These are phyloP conservation scores for Acacia crassicarpa DNA, from an alignment of 306 rosid genomes.

Conservation along the genomic window DNA sequence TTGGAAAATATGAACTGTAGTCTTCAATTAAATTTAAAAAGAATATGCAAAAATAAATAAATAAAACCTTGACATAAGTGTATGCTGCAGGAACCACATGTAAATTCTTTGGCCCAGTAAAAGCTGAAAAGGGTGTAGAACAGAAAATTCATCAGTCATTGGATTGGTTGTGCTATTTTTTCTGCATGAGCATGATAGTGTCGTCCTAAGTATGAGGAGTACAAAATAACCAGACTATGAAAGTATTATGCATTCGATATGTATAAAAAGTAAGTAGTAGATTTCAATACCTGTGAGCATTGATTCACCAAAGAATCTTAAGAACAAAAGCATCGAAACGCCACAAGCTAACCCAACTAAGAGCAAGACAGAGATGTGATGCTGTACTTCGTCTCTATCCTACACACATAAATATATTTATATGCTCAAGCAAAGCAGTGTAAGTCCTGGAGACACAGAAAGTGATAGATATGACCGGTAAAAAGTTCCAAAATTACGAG, in stretches of 20 bases:
- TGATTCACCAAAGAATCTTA: slow-evolving; percentile 67
- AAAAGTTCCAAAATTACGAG: neutral
- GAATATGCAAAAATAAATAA: neutral
- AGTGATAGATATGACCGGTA: slow-evolving; percentile 14
- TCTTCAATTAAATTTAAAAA: slow-evolving; percentile 15
- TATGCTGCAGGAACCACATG: slow-evolving; percentile 82
- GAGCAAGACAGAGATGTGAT: slow-evolving; percentile 68
- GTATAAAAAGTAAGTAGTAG: neutral
- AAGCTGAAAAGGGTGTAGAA: slow-evolving; percentile 58
- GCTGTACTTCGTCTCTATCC: slow-evolving; percentile 87
- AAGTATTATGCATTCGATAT: slow-evolving; percentile 5
- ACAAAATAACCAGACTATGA: slow-evolving; percentile 10
- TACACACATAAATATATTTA: slow-evolving; percentile 45
- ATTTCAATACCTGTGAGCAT: slow-evolving; percentile 65
- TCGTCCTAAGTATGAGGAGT: slow-evolving; percentile 24
- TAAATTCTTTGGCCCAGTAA: slow-evolving; percentile 66
- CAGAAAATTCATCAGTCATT: slow-evolving; percentile 41
- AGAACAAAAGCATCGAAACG: slow-evolving; percentile 65
- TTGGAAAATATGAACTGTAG: slow-evolving; percentile 2
- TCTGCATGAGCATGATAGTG: slow-evolving; percentile 23
- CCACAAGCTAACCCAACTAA: slow-evolving; percentile 86
- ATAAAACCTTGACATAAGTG: slow-evolving; percentile 80
- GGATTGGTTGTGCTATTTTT: slow-evolving; percentile 27
- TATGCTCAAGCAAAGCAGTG: slow-evolving; percentile 12
- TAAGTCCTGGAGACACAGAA: slow-evolving; percentile 22